A percentile compares a stretch with the other conserved stretches of the same genome.
Evolutionary conservation across 2,329 filamentous ascomycete genomes (phyloP).

Genomic region (Colletotrichum cereale): DNA sequence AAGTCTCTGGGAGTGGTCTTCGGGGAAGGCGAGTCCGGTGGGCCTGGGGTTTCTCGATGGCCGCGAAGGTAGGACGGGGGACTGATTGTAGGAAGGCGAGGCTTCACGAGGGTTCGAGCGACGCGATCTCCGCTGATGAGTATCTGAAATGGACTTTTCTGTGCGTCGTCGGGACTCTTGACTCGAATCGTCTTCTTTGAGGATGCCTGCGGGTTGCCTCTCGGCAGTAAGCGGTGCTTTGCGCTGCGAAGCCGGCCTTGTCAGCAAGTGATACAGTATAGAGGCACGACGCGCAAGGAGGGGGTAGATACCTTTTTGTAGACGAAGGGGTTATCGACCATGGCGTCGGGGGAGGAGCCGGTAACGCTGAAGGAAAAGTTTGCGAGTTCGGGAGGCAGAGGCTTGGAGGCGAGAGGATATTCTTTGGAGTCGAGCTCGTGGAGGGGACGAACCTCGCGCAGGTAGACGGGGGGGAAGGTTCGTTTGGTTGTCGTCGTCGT

Average conservation of each 20-base stretch:
- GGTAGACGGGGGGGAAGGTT: constrained; percentile 86
- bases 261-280: not conserved
- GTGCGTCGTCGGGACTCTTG: constrained; percentile 45
- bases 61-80: constrained; percentile 46
- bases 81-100: constrained; percentile 50
- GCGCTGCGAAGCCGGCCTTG: constrained; percentile 6
- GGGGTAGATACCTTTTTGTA: constrained; percentile 30
- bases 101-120: constrained; percentile 49
- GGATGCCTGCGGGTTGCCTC: constrained; percentile 27
- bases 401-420: constrained; percentile 87
- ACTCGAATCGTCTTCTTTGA: constrained; percentile 47
- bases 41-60: constrained; percentile 27
- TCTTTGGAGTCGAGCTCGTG: constrained; percentile 85
- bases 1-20: constrained; percentile 53
- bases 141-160: constrained; percentile 45
- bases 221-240: constrained; percentile 31
- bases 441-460: constrained; percentile 79
- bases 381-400: constrained; percentile 83
- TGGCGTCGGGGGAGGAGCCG: constrained; percentile 55
- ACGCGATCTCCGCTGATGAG: constrained; percentile 48
- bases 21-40: constrained; percentile 42
- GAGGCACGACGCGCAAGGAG: not conserved
- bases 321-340: constrained; percentile 14
- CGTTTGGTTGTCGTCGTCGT: constrained; percentile 91
- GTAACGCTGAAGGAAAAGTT: constrained; percentile 80